Percentiles rank a stretch among this genome's conserved stretches.
These are phyloP conservation scores for Nakazawaea molendinolei DNA, from an alignment of 805 yeast species.

Conservation along the genomic window DNA sequence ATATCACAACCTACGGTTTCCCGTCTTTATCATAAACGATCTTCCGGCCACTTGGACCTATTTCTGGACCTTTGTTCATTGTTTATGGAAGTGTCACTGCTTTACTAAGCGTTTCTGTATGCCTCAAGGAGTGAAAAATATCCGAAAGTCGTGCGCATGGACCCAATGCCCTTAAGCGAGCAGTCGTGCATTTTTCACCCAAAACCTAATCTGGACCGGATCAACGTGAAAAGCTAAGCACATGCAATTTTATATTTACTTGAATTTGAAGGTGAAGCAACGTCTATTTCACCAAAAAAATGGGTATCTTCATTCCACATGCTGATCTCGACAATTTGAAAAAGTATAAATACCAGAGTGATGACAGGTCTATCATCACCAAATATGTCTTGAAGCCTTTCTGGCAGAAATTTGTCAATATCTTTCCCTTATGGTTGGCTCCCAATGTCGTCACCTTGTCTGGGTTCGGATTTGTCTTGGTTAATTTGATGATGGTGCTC, in stretches of 20 bases:
- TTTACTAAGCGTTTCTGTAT: no score
- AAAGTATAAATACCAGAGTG: slow-evolving; percentile 61
- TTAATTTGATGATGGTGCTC: slow-evolving; percentile 58
- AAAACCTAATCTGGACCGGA: no score
- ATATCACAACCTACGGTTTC: slow-evolving; percentile 64
- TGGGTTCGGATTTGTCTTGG: slow-evolving; percentile 67
- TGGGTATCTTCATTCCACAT: slow-evolving; percentile 64
- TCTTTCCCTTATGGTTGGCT: slow-evolving; percentile 85
- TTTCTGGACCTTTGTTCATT: no score
- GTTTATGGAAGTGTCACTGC: no score
- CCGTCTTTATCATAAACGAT: slow-evolving; percentile 84
- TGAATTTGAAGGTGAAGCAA: no score
- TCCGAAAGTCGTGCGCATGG: no score
- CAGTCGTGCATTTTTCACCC: no score
- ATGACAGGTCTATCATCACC: slow-evolving; percentile 75
- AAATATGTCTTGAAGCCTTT: slow-evolving; percentile 73
- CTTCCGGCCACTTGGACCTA: slow-evolving; percentile 58
- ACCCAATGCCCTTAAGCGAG: no score
- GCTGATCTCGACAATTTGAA: slow-evolving; percentile 44
- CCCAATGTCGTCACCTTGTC: slow-evolving; percentile 84
- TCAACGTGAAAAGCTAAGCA: no score
- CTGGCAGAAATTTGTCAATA: slow-evolving; percentile 65
- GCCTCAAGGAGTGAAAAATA: no score
- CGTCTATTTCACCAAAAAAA: slow-evolving; percentile 17
- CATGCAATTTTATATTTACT: no score